Evolutionary conservation across 371 early-diverging fungal species (phyloP), one percentile per base, ranked within the genome.

Genomic region (Mucor sp.): DNA sequence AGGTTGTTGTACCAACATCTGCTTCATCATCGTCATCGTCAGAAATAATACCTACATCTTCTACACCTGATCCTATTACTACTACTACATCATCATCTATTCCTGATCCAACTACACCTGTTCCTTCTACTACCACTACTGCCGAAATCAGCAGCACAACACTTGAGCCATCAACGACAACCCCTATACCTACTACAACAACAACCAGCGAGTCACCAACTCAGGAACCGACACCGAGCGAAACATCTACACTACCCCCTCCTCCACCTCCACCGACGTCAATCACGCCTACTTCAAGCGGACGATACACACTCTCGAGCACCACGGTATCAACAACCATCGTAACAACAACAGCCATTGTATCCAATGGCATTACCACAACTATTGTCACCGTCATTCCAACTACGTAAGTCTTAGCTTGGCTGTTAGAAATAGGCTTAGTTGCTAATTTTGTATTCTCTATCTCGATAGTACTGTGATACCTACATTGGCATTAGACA

Each of bases 371-470:
- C 30, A 39, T 61, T 15, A 77, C 78, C 0, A 58, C 66, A 14
- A 74, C 72, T 11, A 32, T 74, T 5, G 67, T 70, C 1, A 77
- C 75, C 1, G 72, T 77, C 5, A 72, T 77, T 56, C 78, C 75
- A 23, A 77, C 72, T 6, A 69, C 68, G 78, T 77, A 74, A 74
- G 68, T 67, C 25, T 53, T 30, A 28, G 30, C 58, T 30, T 41
- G 53, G 9, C 30, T 60, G 9, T 30, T 44, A 28, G 8, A 28
- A 28, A 9, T 60, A 39, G 23, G 30, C 33, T 59, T 59, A 37
- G 33, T 62, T 32, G 14, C 50, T 62, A 23, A 25, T 55, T 47
- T 19, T 28, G 27, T 35, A 17, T 17, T 30, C 19, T 41, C 15
- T 41, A 9, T 44, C 17, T 53, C 59, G 25, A 37, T 68, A 77